Evolutionary conservation across 2,329 filamentous ascomycete genomes (phyloP).

Genomic region (Colletotrichum sp.): DNA sequence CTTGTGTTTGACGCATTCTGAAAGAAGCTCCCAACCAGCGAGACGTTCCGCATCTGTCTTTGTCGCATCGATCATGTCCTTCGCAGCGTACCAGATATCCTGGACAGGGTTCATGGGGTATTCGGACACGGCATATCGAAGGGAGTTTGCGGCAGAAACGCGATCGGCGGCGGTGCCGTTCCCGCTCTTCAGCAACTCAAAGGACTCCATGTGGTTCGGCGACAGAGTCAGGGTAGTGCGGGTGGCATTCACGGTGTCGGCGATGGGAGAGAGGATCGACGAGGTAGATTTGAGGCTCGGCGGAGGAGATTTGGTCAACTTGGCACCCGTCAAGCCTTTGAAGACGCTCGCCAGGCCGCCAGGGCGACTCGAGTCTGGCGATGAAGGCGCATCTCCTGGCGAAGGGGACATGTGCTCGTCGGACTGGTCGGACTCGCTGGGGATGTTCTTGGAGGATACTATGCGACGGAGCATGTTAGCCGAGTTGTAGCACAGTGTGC

Average conservation of each 20-base stretch:
- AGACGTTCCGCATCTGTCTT: slow-evolving; percentile 59
- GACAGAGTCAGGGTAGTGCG: slow-evolving; percentile 48
- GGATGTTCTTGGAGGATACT: neutral
- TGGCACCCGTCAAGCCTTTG: slow-evolving; percentile 64
- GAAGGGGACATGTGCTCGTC: slow-evolving; percentile 65
- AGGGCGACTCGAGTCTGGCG: slow-evolving; percentile 58
- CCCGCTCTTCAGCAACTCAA: slow-evolving; percentile 53
- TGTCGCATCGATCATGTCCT: slow-evolving; percentile 65
- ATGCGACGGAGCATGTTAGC: slow-evolving; percentile 22
- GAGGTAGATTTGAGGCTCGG: slow-evolving; percentile 44
- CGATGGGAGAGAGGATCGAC: slow-evolving; percentile 39
- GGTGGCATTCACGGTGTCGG: slow-evolving; percentile 50
- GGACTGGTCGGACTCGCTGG: slow-evolving; percentile 7
- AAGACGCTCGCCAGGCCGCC: slow-evolving; percentile 68
- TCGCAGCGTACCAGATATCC: slow-evolving; percentile 70
- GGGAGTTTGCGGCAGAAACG: slow-evolving; percentile 60
- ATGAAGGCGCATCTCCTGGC: slow-evolving; percentile 60
- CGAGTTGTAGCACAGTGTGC: neutral
- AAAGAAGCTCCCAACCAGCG: slow-evolving; percentile 70
- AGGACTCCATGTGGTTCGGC: slow-evolving; percentile 56
- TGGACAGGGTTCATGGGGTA: slow-evolving; percentile 64
- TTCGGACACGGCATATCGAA: slow-evolving; percentile 61
- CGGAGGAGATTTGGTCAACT: slow-evolving; percentile 55
- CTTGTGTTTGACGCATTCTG: slow-evolving; percentile 67
- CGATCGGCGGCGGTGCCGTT: slow-evolving; percentile 57